Evolutionary conservation across 305 asterid species (phyloP).

Genomic region (Fraxinus platypoda): DNA sequence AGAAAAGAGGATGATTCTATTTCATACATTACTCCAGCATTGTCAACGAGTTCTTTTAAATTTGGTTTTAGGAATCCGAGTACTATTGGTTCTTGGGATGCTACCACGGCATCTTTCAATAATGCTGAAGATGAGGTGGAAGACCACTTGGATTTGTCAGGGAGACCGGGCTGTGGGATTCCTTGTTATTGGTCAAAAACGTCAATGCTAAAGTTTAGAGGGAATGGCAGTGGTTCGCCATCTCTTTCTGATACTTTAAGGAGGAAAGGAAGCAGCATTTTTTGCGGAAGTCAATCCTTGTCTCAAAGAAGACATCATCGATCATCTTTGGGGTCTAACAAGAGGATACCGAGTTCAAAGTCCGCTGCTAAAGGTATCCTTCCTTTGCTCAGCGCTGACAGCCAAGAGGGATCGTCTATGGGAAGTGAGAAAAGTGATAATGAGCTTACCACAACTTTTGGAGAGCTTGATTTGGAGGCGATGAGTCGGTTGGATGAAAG

Average conservation of each 20-base stretch:
- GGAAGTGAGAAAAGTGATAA: slow-evolving; percentile 62
- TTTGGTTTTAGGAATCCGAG: slow-evolving; percentile 57
- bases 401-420: slow-evolving; percentile 51
- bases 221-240: slow-evolving; percentile 68
- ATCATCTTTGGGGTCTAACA: slow-evolving; percentile 50
- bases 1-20: slow-evolving; percentile 68
- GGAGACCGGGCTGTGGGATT: slow-evolving; percentile 83
- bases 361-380: slow-evolving; percentile 47
- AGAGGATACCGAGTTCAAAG: slow-evolving; percentile 55
- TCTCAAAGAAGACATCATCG: slow-evolving; percentile 50
- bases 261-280: slow-evolving; percentile 70
- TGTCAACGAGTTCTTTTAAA: slow-evolving; percentile 67
- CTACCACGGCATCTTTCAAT: slow-evolving; percentile 63
- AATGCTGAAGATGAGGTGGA: slow-evolving; percentile 85
- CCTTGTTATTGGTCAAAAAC: slow-evolving; percentile 90
- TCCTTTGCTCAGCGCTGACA: slow-evolving; percentile 59
- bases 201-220: slow-evolving; percentile 74
- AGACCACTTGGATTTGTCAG: slow-evolving; percentile 68
- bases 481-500: slow-evolving; percentile 82
- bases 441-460: slow-evolving; percentile 63
- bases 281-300: slow-evolving; percentile 58
- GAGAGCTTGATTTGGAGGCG: slow-evolving; percentile 89
- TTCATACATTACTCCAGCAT: slow-evolving; percentile 67
- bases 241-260: slow-evolving; percentile 81
- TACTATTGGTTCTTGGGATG: slow-evolving; percentile 73